These are phyloP conservation scores for Fusarium irregulare DNA, from an alignment of 2,329 filamentous ascomycete species.

Conservation along the genomic window DNA sequence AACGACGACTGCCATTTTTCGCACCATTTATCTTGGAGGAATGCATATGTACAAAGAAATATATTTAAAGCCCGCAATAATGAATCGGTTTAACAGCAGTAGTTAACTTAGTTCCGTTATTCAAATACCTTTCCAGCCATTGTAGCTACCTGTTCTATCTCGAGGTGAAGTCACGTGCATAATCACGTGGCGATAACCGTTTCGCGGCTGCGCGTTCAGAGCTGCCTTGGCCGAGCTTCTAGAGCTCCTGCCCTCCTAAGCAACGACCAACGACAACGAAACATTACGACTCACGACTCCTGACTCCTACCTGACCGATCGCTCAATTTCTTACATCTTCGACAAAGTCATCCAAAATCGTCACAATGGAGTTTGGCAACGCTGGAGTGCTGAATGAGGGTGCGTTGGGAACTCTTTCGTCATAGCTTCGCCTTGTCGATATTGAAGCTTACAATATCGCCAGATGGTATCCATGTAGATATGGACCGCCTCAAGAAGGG, in stretches of 20 bases:
- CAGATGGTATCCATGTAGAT: conserved; percentile 99
- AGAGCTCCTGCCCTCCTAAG: conserved; percentile 53
- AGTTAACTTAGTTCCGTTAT: neutral
- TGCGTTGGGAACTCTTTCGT: conserved; percentile 51
- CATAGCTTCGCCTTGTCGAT: conserved; percentile 32
- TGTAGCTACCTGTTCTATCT: neutral
- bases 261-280: conserved; percentile 43
- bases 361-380: conserved; percentile 71
- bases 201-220: conserved; percentile 58
- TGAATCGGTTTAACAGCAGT: neutral
- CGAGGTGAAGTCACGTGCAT: conserved; percentile 30
- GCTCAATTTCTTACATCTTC: neutral
- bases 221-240: conserved; percentile 58
- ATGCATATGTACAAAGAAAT: neutral
- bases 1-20: neutral
- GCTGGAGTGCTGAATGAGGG: conserved; percentile 73
- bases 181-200: conserved; percentile 35
- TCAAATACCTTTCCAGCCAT: neutral
- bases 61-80: neutral
- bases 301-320: conserved; percentile 17
- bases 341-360: neutral
- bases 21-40: neutral
- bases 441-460: conserved; percentile 40
- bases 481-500: conserved; percentile 99
- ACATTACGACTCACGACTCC: conserved; percentile 37